phyloP scores from a whole-genome alignment of 345 rosid species.

The Lumnitzera littorea region DNA sequence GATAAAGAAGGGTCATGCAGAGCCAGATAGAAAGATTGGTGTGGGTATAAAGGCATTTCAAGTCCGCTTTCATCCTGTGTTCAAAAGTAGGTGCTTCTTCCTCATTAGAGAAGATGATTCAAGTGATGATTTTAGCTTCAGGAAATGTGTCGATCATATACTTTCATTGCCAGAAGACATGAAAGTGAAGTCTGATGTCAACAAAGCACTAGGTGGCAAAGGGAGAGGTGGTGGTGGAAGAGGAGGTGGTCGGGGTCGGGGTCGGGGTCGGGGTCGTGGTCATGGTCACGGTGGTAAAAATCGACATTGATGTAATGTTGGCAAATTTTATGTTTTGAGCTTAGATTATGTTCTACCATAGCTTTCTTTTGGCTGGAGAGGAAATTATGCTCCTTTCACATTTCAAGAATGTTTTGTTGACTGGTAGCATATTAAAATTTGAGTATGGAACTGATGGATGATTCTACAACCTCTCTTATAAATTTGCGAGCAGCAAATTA shows the following conservation, averaged over 20 bases:
- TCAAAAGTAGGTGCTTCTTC: constrained; percentile 79
- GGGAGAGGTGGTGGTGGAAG: constrained; percentile 46
- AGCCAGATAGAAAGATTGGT: constrained; percentile 77
- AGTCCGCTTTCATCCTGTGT: constrained; percentile 64
- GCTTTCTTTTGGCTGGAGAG: no score
- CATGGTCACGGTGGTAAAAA: constrained; percentile 25
- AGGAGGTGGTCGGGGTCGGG: constrained; percentile 41
- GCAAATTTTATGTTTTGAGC: background rate
- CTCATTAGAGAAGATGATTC: constrained; percentile 63
- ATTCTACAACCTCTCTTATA: no score
- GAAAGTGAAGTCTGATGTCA: constrained; percentile 39
- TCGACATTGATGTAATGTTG: constrained; percentile 14
- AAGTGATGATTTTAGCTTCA: constrained; percentile 88
- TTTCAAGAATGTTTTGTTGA: no score
- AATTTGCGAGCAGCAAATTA: no score
- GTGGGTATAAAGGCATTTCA: constrained; percentile 64
- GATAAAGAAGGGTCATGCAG: constrained; percentile 76
- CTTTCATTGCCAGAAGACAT: constrained; percentile 85
- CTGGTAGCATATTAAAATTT: no score
- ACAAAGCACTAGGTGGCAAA: constrained; percentile 31
- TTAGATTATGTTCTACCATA: no score
- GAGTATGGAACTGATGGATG: no score
- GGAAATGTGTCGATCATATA: constrained; percentile 88
- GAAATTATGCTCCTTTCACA: no score
- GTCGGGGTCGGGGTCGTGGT: constrained; percentile 46